These are phyloP conservation scores for Silene latifolia DNA, from an alignment of 148 eudicot genomes.

Conservation along the genomic window DNA sequence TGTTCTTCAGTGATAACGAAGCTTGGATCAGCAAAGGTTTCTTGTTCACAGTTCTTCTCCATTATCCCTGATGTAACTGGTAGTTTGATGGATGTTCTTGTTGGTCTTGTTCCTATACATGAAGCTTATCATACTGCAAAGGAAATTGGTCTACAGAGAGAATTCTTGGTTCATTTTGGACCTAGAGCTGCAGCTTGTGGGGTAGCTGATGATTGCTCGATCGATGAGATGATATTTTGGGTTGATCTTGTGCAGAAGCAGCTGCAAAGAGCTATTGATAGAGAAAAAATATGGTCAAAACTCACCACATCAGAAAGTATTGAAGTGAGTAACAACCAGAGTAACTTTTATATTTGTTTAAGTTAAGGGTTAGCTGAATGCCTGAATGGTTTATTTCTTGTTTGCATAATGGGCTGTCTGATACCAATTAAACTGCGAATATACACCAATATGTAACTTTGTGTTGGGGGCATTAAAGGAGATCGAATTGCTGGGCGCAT, in stretches of 20 bases:
- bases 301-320: slow-evolving; percentile 95
- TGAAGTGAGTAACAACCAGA: slow-evolving; percentile 51
- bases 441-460: neutral
- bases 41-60: slow-evolving; percentile 76
- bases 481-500: neutral
- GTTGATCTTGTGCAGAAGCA: slow-evolving; percentile 78
- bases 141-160: slow-evolving; percentile 77
- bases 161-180: slow-evolving; percentile 90
- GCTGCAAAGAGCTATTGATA: slow-evolving; percentile 82
- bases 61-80: slow-evolving; percentile 76
- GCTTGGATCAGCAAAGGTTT: slow-evolving; percentile 88
- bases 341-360: neutral
- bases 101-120: slow-evolving; percentile 62
- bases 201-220: slow-evolving; percentile 51
- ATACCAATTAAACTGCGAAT: neutral
- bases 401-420: neutral
- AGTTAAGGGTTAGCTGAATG: neutral
- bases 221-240: slow-evolving; percentile 89
- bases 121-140: slow-evolving; percentile 67
- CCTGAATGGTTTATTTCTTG: neutral
- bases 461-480: neutral
- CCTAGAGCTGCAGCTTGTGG: slow-evolving; percentile 80
- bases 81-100: slow-evolving; percentile 80
- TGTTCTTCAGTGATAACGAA: slow-evolving; percentile 71
- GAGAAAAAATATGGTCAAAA: slow-evolving; percentile 94